phyloP scores from a whole-genome alignment of 169 alveolate species.

The Perkinsus olseni region DNA sequence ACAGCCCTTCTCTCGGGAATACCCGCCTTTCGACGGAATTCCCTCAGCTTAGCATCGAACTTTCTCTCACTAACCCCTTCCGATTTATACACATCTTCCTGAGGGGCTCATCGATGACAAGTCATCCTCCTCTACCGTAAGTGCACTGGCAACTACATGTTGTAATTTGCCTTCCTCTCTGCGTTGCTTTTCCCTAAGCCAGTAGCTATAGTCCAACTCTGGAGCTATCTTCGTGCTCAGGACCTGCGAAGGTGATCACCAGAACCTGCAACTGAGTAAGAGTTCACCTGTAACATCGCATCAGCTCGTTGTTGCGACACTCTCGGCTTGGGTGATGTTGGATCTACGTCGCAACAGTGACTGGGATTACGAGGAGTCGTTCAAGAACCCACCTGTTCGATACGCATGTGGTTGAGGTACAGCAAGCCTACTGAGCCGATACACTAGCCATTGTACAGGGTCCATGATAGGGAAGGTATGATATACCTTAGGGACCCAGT shows the following conservation, averaged over 20 bases:
- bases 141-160: background rate
- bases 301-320: background rate
- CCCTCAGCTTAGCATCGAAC: background rate
- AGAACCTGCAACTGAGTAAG: background rate
- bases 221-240: background rate
- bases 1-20: background rate
- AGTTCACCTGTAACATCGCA: background rate
- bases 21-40: background rate
- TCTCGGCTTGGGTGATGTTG: background rate
- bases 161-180: background rate
- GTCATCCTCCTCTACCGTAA: no score
- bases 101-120: no score
- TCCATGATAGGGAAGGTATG: background rate
- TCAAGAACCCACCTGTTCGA: background rate
- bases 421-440: background rate
- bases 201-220: background rate
- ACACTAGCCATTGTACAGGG: background rate
- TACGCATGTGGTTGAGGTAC: background rate
- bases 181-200: background rate
- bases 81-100: background rate
- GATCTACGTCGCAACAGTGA: no score
- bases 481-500: background rate
- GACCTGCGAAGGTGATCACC: background rate
- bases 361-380: no score
- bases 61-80: background rate